phyloP scores from a whole-genome alignment of 2,329 filamentous ascomycete species.

The Fusarium staphyleae region DNA sequence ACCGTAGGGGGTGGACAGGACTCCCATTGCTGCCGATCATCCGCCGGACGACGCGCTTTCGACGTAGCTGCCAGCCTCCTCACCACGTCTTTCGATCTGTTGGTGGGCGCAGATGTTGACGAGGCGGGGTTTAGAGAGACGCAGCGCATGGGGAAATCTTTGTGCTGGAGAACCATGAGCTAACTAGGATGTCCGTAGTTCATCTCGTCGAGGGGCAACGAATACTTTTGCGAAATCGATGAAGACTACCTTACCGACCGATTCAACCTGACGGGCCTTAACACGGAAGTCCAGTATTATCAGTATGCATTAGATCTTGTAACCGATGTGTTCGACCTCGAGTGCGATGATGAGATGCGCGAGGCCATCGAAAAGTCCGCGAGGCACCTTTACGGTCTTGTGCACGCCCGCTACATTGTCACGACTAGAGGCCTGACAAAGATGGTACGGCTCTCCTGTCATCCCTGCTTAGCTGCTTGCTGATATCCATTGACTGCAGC shows the following conservation, averaged over 20 bases:
- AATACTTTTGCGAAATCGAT: constrained; percentile 99
- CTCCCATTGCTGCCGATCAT: neutral
- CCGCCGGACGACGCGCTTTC: constrained; percentile 7
- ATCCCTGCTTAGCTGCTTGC: neutral
- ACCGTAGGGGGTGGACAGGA: neutral
- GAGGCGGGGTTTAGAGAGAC: constrained; percentile 18
- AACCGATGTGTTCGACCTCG: constrained; percentile 97
- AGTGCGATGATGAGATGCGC: constrained; percentile 97
- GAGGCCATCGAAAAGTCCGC: constrained; percentile 98
- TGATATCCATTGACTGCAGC: constrained; percentile 58
- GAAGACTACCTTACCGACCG: constrained; percentile 98
- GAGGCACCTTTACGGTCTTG: constrained; percentile 91
- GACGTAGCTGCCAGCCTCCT: neutral
- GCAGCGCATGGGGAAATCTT: constrained; percentile 7
- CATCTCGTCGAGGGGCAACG: constrained; percentile 95
- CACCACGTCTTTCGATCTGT: neutral
- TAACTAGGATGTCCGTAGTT: constrained; percentile 66
- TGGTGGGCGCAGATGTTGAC: neutral
- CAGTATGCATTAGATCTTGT: constrained; percentile 98
- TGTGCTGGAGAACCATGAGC: constrained; percentile 7
- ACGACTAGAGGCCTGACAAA: constrained; percentile 93
- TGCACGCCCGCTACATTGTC: constrained; percentile 96
- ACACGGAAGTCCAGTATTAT: constrained; percentile 98
- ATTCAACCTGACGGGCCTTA: constrained; percentile 96
- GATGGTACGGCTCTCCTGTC: constrained; percentile 70